Evolutionary conservation across 176 grass and related monocot species (phyloP), one percentile per base, ranked within the genome.

Genomic region (Saccharum officinarum): DNA sequence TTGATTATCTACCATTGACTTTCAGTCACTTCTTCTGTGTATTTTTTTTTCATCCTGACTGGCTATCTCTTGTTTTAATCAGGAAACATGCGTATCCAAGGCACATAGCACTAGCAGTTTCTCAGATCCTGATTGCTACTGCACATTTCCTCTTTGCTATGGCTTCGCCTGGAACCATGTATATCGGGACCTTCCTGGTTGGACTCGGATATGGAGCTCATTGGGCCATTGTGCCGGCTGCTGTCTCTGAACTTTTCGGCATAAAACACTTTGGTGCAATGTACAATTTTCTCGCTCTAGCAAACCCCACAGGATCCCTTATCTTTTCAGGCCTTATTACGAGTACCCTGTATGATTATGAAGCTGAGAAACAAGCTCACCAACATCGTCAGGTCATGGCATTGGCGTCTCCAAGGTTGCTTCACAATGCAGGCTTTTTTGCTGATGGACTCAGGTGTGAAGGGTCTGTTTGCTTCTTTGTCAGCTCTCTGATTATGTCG

Each of bases 131-230:
- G 37, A 87, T 91, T 71, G 86, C 83, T 75, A 11, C 57, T 25
- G 57, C 57, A 4, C 57, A 61, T 25, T 61, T 61, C 57, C 57
- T 61, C 57, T 61, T 61, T 11, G 57, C 57, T 5, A 61, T 88
- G 89, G 92, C 89, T 82, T 94, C 92, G 88, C 92, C 94, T 59
- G 89, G 94, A 84, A 92, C 92, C 8, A 94, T 97, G 86, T 88
- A 97, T 78, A 78, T 92, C 10, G 90, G 86, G 22, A 94, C 92
- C 40, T 86, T 97, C 57, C 80, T 97, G 6, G 85, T 92, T 15
- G 92, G 94, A 45, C 88, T 94, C 47, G 88, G 88, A 59, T 97
- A 97, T 14, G 92, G 90, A 50, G 87, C 90, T 73, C 92, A 94
- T 42, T 97, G 94, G 94, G 90, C 85, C 31, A 88, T 97, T 41